Conservation (phyloP, 345 rosid species). For the Melastoma malabathricum region DNA sequence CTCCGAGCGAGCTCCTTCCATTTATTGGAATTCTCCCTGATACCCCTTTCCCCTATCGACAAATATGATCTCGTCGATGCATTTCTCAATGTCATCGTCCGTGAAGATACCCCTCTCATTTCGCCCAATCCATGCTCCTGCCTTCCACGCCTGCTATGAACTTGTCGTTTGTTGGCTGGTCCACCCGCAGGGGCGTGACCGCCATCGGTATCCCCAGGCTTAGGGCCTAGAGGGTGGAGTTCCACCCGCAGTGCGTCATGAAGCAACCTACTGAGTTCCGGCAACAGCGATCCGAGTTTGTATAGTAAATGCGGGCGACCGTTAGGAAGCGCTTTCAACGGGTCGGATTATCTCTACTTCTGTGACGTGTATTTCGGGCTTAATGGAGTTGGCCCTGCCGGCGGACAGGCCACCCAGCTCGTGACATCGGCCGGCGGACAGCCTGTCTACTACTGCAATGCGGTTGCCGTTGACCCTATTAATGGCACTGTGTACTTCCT, state of each 20-base stretch:
- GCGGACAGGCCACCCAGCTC: too few relatives aligned
- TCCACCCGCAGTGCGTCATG: slow-evolving; percentile 60
- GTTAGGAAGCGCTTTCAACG: too few relatives aligned
- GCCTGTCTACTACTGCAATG: too few relatives aligned
- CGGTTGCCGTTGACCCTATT: too few relatives aligned
- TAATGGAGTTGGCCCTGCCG: too few relatives aligned
- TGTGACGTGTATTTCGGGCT: too few relatives aligned
- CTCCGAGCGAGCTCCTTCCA: slow-evolving; percentile 39
- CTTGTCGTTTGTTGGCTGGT: slow-evolving; percentile 47
- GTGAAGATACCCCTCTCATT: slow-evolving; percentile 18
- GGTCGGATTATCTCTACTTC: too few relatives aligned
- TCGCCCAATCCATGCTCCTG: slow-evolving; percentile 26
- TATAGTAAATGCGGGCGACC: too few relatives aligned
- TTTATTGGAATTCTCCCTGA: slow-evolving; percentile 23
- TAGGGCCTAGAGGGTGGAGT: slow-evolving; percentile 50
- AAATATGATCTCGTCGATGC: slow-evolving; percentile 39
- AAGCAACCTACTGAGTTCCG: slow-evolving; percentile 46
- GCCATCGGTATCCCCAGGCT: slow-evolving; percentile 48
- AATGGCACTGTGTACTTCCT: too few relatives aligned
- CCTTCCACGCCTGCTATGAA: slow-evolving; percentile 38
- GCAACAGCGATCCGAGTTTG: slow-evolving; percentile 1
- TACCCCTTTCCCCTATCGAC: slow-evolving; percentile 25
- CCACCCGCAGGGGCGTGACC: slow-evolving; percentile 46
- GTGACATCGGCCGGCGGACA: too few relatives aligned
- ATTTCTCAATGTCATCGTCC: slow-evolving; percentile 30